Evolutionary conservation across 768 basidiomycete species (phyloP).

Genomic region (Pleurotus citrinopileatus): DNA sequence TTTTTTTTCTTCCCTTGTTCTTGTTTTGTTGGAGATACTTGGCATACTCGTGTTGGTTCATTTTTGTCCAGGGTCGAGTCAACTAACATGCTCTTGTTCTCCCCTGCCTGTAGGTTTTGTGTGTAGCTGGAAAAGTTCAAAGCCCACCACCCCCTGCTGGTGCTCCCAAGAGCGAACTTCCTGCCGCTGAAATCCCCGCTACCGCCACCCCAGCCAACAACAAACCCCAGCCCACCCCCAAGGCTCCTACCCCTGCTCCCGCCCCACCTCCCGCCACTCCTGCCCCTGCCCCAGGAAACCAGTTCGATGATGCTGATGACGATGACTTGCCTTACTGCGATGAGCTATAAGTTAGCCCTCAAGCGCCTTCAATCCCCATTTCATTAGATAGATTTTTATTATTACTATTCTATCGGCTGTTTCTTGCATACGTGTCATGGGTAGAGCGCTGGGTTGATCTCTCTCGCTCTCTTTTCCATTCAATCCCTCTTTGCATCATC

Average conservation of each 20-base stretch:
- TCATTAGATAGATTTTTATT: not conserved
- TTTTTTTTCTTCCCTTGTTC: not conserved
- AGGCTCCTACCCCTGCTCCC: not conserved
- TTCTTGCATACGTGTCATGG: too few species aligned
- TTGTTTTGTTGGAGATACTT: not conserved
- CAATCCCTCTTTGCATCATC: too few species aligned
- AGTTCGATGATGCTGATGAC: conserved; percentile 26
- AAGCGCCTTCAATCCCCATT: not conserved
- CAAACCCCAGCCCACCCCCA: not conserved
- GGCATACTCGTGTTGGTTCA: not conserved
- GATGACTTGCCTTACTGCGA: conserved; percentile 14
- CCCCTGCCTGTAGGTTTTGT: not conserved
- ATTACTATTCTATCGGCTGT: too few species aligned
- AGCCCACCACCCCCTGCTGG: conserved; percentile 4
- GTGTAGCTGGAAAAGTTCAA: not conserved
- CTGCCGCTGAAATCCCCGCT: conserved; percentile 3
- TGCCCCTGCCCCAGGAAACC: not conserved
- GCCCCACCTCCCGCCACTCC: not conserved
- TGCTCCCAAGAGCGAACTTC: not conserved
- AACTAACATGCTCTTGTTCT: not conserved
- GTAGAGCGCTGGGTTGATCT: too few species aligned
- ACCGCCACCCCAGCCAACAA: not conserved
- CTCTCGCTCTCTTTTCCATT: too few species aligned
- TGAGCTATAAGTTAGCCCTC: conserved; percentile 10
- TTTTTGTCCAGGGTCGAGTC: not conserved